Conservation (phyloP, 2,329 filamentous ascomycete species). For the Exserohilum rostratum region DNA sequence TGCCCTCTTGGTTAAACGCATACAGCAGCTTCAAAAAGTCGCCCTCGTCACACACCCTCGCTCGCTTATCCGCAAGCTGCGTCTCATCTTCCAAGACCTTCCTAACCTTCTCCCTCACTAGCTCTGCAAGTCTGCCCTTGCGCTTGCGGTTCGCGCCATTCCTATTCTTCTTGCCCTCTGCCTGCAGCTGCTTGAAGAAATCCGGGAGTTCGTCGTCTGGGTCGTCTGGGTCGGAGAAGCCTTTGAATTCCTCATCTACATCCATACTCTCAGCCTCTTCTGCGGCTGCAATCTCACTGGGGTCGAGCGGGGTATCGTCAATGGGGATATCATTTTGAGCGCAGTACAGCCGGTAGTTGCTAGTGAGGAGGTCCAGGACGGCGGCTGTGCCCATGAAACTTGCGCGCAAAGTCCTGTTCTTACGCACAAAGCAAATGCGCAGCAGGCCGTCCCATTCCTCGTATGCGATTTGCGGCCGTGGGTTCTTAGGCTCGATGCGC, state of each 20-base stretch:
- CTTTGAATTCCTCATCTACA: slow-evolving; percentile 55
- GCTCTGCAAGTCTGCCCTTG: slow-evolving; percentile 78
- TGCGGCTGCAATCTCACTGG: slow-evolving; percentile 40
- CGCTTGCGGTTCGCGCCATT: slow-evolving; percentile 67
- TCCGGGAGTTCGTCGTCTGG: slow-evolving; percentile 75
- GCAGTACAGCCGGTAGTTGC: slow-evolving; percentile 90
- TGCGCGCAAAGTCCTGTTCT: slow-evolving; percentile 87
- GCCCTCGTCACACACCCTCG: slow-evolving; percentile 87
- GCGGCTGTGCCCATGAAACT: slow-evolving; percentile 81
- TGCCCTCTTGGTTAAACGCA: slow-evolving; percentile 89
- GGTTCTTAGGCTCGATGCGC: slow-evolving; percentile 84
- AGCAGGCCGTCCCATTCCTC: slow-evolving; percentile 95
- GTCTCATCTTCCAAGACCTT: slow-evolving; percentile 84
- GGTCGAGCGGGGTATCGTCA: slow-evolving; percentile 62
- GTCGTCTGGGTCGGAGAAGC: slow-evolving; percentile 61
- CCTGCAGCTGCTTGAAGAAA: slow-evolving; percentile 75
- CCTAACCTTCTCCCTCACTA: slow-evolving; percentile 86
- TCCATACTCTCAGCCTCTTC: slow-evolving; percentile 57
- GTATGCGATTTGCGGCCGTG: slow-evolving; percentile 85
- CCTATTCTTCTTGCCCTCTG: slow-evolving; percentile 48
- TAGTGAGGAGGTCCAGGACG: slow-evolving; percentile 80
- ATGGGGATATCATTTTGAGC: slow-evolving; percentile 81
- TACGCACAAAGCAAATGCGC: slow-evolving; percentile 80
- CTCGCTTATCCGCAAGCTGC: slow-evolving; percentile 77
- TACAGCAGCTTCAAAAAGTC: slow-evolving; percentile 84